Evolutionary conservation across 2,329 filamentous ascomycete genomes (phyloP).

Genomic region (Microascus cirrosus): DNA sequence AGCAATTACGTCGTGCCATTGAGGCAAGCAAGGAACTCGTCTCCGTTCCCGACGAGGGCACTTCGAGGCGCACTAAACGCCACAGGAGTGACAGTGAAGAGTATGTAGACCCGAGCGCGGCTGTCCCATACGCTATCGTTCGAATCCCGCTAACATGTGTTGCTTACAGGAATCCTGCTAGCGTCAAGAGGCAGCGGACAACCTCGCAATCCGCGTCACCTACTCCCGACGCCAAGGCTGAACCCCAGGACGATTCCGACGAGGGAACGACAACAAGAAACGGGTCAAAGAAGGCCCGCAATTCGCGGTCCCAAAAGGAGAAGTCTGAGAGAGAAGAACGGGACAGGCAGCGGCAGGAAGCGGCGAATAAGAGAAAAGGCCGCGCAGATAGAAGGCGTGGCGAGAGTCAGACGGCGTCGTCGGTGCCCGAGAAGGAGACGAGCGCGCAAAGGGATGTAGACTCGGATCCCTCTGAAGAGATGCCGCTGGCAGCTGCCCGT

Average conservation of each 20-base stretch:
- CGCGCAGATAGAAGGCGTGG: constrained; percentile 69
- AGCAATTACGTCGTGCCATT: constrained; percentile 76
- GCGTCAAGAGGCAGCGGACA: constrained; percentile 73
- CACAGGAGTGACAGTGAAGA: constrained; percentile 87
- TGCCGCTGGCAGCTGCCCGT: constrained; percentile 33
- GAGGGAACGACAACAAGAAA: constrained; percentile 48
- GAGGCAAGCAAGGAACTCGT: constrained; percentile 88
- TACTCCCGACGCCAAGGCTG: constrained; percentile 33
- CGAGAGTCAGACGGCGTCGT: constrained; percentile 49
- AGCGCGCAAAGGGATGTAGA: constrained; percentile 39
- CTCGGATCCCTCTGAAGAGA: constrained; percentile 61
- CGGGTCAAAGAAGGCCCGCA: constrained; percentile 48
- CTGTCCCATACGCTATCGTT: not conserved
- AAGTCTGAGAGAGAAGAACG: constrained; percentile 61
- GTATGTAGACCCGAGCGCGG: constrained; percentile 43
- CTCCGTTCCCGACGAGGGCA: constrained; percentile 38
- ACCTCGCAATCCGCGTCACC: constrained; percentile 62
- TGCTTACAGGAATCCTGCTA: constrained; percentile 13
- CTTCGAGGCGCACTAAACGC: constrained; percentile 58
- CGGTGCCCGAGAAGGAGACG: constrained; percentile 14
- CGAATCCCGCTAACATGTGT: not conserved
- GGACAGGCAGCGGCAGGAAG: constrained; percentile 63
- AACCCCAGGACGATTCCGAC: constrained; percentile 55
- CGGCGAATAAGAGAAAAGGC: constrained; percentile 69
- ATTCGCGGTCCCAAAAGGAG: constrained; percentile 48